Conservation (phyloP, 768 basidiomycete species). For the Lyophyllum shimeji region DNA sequence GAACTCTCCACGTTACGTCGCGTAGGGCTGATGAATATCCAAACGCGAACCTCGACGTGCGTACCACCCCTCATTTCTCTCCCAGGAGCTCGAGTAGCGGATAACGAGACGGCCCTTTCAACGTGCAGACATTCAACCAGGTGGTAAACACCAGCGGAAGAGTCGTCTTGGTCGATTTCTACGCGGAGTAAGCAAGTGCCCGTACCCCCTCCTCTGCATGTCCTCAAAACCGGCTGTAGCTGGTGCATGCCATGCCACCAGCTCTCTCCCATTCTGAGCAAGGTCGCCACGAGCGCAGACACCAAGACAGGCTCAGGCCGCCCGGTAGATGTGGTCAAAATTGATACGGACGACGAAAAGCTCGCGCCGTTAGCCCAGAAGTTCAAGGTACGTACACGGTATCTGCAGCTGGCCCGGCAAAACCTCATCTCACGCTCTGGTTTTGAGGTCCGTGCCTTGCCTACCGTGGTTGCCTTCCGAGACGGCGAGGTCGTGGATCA, state of each 20-base stretch:
- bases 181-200: constrained; percentile 65
- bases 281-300: constrained; percentile 45
- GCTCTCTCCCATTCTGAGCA: constrained; percentile 69
- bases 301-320: constrained; percentile 50
- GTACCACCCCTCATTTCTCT: constrained; percentile 10
- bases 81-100: not conserved
- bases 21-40: constrained; percentile 39
- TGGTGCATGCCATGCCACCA: constrained; percentile 80
- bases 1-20: constrained; percentile 43
- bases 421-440: not conserved
- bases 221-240: constrained; percentile 32
- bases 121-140: constrained; percentile 37
- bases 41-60: constrained; percentile 45
- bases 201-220: not conserved
- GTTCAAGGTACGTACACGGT: constrained; percentile 48
- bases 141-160: constrained; percentile 41
- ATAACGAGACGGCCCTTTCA: not conserved
- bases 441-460: constrained; percentile 66
- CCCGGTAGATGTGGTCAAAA: constrained; percentile 69
- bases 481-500: constrained; percentile 56
- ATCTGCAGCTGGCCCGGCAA: not conserved
- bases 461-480: constrained; percentile 77
- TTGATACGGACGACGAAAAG: constrained; percentile 60
- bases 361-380: constrained; percentile 49
- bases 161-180: constrained; percentile 74